A percentile compares a stretch with the other conserved stretches of the same genome.
Conservation (phyloP, 192 early-diverging fungal species). For the Geosiphon pyriformis region DNA sequence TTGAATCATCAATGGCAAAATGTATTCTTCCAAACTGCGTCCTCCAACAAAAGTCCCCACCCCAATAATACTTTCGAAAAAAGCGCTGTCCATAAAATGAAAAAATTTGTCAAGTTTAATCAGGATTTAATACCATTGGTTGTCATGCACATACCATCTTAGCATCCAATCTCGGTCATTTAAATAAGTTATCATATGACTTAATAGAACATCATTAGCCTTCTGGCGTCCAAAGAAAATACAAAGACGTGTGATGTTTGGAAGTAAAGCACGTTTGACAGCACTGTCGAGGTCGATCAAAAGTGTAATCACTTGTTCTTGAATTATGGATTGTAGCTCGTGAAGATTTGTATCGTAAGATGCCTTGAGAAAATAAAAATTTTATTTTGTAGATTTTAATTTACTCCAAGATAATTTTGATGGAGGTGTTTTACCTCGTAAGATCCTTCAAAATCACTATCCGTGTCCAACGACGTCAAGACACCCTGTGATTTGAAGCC, state of each 20-base stretch:
- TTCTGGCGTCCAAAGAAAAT: slow-evolving; percentile 79
- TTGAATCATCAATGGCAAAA: slow-evolving; percentile 89
- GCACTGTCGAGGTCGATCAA: slow-evolving; percentile 74
- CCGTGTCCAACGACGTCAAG: slow-evolving; percentile 37
- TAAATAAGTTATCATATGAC: slow-evolving; percentile 94
- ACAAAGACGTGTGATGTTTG: slow-evolving; percentile 74
- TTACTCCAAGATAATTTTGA: background rate
- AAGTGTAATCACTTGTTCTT: slow-evolving; percentile 74
- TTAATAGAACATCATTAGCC: slow-evolving; percentile 76
- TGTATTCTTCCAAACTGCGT: slow-evolving; percentile 84
- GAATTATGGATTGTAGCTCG: slow-evolving; percentile 74
- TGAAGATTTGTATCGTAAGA: slow-evolving; percentile 68
- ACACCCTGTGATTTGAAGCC: slow-evolving; percentile 42
- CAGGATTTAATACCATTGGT: slow-evolving; percentile 1
- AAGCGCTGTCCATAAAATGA: slow-evolving; percentile 54
- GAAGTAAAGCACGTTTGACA: slow-evolving; percentile 81
- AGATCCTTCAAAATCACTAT: slow-evolving; percentile 34
- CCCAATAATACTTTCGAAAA: slow-evolving; percentile 90
- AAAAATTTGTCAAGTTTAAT: background rate
- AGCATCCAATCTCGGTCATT: slow-evolving; percentile 95
- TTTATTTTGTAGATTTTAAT: background rate
- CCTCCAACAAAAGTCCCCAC: slow-evolving; percentile 84
- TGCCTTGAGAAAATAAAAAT: slow-evolving; percentile 34
- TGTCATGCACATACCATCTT: slow-evolving; percentile 51
- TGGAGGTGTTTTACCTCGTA: slow-evolving; percentile 28